Conservation (phyloP, 257 asterid genomes). For the Handroanthus guayacan region DNA sequence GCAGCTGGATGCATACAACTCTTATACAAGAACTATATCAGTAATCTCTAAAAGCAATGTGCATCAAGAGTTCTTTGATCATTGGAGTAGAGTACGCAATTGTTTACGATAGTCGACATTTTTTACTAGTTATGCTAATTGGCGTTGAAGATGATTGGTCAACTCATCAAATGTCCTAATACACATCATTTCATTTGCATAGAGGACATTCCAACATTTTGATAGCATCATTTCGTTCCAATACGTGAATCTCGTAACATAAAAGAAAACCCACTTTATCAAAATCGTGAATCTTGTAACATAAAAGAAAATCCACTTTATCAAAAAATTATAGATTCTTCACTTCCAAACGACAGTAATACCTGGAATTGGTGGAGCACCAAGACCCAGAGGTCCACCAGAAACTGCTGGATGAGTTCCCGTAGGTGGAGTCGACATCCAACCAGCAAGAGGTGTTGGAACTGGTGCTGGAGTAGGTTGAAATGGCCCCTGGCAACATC, state of each 20-base stretch:
- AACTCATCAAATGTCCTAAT: neutral
- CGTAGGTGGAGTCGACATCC: conserved; percentile 72
- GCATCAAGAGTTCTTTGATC: neutral
- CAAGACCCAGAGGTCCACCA: conserved; percentile 64
- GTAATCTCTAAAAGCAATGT: neutral
- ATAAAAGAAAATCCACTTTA: neutral
- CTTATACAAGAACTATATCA: neutral
- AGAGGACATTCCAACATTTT: neutral
- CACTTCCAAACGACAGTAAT: neutral
- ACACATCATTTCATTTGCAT: neutral
- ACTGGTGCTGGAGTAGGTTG: conserved; percentile 61
- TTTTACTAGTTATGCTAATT: neutral
- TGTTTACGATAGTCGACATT: neutral
- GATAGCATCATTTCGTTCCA: neutral
- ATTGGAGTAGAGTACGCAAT: neutral
- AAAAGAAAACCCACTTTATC: neutral
- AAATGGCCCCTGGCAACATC: conserved; percentile 45
- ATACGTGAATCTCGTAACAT: neutral
- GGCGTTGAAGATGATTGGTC: neutral
- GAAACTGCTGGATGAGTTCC: conserved; percentile 63
- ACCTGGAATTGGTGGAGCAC: conserved; percentile 63
- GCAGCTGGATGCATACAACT: neutral
- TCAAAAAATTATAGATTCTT: neutral
- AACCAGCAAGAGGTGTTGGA: conserved; percentile 77
- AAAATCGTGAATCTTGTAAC: too few species aligned